Evolutionary conservation across 352 stramenopile genomes (phyloP), one percentile per base, ranked within the genome.

Genomic region (Phytophthora chlamydospora): DNA sequence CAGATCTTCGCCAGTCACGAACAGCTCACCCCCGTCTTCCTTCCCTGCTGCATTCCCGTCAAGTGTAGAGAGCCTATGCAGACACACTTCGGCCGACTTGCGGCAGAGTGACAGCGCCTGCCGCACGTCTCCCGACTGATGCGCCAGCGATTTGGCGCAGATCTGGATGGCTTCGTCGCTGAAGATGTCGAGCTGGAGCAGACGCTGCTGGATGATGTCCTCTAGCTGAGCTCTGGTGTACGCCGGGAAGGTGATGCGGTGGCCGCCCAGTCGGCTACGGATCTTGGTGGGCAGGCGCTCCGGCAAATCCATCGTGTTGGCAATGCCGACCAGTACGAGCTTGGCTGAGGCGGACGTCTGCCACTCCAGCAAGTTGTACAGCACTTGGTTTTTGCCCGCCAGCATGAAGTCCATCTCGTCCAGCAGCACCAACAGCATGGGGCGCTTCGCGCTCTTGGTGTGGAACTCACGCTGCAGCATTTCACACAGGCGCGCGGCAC

Each of bases 351-450:
- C 43, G 24, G 76, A 67, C 2, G 74, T 74, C 40, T 89, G 80
- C 83, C 83, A 92, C 59, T 92, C 83, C 19, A 92, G 68, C 29
- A 92, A 56, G 57, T 92, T 92, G 77, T 92, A 92, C 50, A 92
- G 66, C 49, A 92, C 83, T 35, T 80, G 73, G 59, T 85, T 87
- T 62, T 91, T 91, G 35, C 80, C 76, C 0, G 78, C 76, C 19
- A 90, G 60, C 63, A 91, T 83, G 47, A 91, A 91, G 49, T 91
- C 82, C 78, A 91, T 90, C 62, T 91, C 82, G 40, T 91, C 82
- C 42, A 91, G 60, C 46, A 91, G 62, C 29, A 90, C 65, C 32
- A 91, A 41, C 4, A 91, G 24, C 46, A 83, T 83, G 13, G 80
- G 79, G 9, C 82, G 78, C 24, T 51, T 53, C 5, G 73, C 19